Evolutionary conservation across 2,329 filamentous ascomycete species (phyloP), one percentile per base, ranked within the genome.

Genomic region (Lecanicillium sp.): DNA sequence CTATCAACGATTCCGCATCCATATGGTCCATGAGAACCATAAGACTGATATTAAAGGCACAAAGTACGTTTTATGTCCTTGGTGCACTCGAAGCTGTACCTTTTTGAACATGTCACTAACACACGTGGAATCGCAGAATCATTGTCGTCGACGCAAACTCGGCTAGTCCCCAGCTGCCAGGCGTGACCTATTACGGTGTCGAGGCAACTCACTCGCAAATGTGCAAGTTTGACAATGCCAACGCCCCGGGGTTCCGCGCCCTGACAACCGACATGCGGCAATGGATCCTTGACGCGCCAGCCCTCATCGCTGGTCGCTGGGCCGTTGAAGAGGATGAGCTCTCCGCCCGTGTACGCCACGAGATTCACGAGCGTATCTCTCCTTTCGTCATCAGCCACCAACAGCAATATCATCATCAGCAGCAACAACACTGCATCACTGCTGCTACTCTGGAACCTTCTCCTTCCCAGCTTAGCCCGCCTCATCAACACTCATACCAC

Each of bases 21-120:
- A 84, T 50, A 86, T 87, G 72, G 84, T 79, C 28, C 82, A 87
- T 40, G 84, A 89, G 53, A 81, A 79, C 33, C 76, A 81, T 48
- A 81, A 80, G 44, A 85, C 81, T 1, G 77, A 86, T 46, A 50
- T 87, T 27, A 81, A 74, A 48, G 77, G 76, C 3, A 77, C 77
- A 1, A 78, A 63, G 62, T 66, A 49, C 33, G 62, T 51, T n/a
- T 10, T 9, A n/a, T 29, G 10, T 13, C 25, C 17, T 8, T n/a
- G n/a, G n/a, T n/a, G n/a, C n/a, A n/a, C n/a, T n/a, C n/a, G n/a
- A n/a, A n/a, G n/a, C n/a, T n/a, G n/a, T n/a, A n/a, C n/a, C n/a
- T n/a, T n/a, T n/a, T 11, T 36, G 7, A 22, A 17, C n/a, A 17
- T 22, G n/a, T 28, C 13, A 11, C 27, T 7, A 7, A 41, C 12